phyloP scores from a whole-genome alignment of 1,284 basidiomycete species.

The Rhizoctonia solani region DNA sequence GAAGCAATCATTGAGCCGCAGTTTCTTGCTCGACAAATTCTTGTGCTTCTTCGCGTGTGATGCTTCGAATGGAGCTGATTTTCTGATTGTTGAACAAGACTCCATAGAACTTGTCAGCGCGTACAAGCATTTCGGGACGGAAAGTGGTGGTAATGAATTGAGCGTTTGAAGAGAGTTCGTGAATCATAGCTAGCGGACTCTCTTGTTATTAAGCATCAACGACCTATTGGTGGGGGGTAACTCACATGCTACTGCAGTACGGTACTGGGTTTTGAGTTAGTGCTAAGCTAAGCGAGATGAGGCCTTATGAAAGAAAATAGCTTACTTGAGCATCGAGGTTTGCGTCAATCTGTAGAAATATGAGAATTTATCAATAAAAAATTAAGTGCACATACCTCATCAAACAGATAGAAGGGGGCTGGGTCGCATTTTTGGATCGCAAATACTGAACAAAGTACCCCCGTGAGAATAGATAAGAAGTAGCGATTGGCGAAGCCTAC shows the following conservation, averaged over 20 bases:
- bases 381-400: constrained; percentile 66
- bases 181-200: constrained; percentile 83
- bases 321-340: constrained; percentile 78
- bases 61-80: constrained; percentile 81
- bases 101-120: constrained; percentile 97
- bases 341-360: constrained; percentile 76
- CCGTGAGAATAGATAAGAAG: background rate
- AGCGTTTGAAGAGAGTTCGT: constrained; percentile 80
- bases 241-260: constrained; percentile 92
- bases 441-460: constrained; percentile 66
- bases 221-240: constrained; percentile 26
- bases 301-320: background rate
- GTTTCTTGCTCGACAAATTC: constrained; percentile 74
- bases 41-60: constrained; percentile 82
- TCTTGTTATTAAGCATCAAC: constrained; percentile 12
- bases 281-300: background rate
- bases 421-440: constrained; percentile 99
- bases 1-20: constrained; percentile 36
- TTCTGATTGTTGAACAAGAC: constrained; percentile 98
- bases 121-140: constrained; percentile 93
- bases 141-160: constrained; percentile 99
- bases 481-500: constrained; percentile 48
- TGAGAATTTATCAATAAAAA: background rate
- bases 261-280: constrained; percentile 65
- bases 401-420: constrained; percentile 99